Evolutionary conservation across 2,329 filamentous ascomycete genomes (phyloP).

Genomic region (Aureobasidium sp.): DNA sequence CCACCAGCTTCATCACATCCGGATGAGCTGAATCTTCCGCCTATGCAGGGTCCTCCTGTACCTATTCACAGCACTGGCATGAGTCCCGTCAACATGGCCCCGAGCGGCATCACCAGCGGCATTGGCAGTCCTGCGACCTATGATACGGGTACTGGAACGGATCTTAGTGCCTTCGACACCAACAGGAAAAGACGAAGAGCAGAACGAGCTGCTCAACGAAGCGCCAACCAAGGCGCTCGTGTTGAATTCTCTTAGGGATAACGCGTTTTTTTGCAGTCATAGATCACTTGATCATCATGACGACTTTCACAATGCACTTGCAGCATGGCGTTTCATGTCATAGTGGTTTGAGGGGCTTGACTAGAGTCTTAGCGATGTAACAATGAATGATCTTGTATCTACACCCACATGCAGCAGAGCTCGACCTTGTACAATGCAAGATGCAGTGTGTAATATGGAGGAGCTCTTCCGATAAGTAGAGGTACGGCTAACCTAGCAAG

Average conservation of each 20-base stretch:
- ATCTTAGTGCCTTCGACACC: slow-evolving; percentile 43
- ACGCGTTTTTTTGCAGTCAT: neutral
- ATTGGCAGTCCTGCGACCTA: slow-evolving; percentile 32
- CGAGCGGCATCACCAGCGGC: slow-evolving; percentile 23
- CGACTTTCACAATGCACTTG: slow-evolving; percentile 1
- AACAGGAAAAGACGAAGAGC: slow-evolving; percentile 48
- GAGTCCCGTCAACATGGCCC: slow-evolving; percentile 15
- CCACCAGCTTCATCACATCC: slow-evolving; percentile 19
- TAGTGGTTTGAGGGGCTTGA: neutral
- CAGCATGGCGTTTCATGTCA: slow-evolving; percentile 7
- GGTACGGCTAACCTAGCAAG: neutral
- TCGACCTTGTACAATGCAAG: neutral
- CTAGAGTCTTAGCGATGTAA: slow-evolving; percentile 6
- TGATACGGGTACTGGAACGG: slow-evolving; percentile 32
- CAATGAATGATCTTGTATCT: neutral
- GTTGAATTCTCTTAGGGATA: slow-evolving; percentile 12
- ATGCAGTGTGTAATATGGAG: neutral
- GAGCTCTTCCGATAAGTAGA: neutral
- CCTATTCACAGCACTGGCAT: slow-evolving; percentile 19
- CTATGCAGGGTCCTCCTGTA: slow-evolving; percentile 19
- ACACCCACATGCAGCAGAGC: neutral
- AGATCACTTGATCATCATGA: neutral
- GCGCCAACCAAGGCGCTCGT: slow-evolving; percentile 14
- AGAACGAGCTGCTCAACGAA: slow-evolving; percentile 37
- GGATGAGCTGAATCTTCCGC: slow-evolving; percentile 17